A percentile compares a stretch with the other conserved stretches of the same genome.
phyloP scores from a whole-genome alignment of 2,329 filamentous ascomycete species.

The Ceratocystis huliohia region DNA sequence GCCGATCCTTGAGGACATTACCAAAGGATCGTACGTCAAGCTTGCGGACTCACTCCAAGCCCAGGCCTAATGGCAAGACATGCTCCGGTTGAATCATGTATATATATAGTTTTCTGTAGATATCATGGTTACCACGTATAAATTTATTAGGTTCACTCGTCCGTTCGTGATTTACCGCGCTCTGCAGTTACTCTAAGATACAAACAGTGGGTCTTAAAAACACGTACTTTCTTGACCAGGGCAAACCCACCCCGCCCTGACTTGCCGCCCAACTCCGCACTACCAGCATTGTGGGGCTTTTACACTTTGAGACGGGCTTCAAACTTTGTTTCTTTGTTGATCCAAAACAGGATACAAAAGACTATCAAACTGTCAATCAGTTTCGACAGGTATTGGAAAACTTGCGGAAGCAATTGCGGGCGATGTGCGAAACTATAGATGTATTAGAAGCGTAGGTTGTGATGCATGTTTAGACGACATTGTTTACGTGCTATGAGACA shows the following conservation, averaged over 20 bases:
- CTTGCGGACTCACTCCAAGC: slow-evolving; percentile 21
- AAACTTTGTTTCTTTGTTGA: background rate
- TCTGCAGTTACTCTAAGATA: too few species aligned
- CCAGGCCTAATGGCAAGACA: background rate
- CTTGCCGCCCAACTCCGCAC: too few species aligned
- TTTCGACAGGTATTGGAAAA: background rate
- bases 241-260: too few species aligned
- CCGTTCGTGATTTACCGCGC: background rate
- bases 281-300: too few species aligned
- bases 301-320: background rate
- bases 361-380: background rate
- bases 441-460: background rate
- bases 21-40: slow-evolving; percentile 25
- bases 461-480: background rate
- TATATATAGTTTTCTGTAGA: background rate
- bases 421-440: background rate
- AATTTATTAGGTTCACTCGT: background rate
- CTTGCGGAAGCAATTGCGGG: background rate
- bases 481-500: background rate
- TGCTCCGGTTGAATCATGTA: background rate
- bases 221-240: too few species aligned
- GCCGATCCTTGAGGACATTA: slow-evolving; percentile 29
- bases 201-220: too few species aligned
- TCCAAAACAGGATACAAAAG: background rate
- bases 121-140: background rate